These are phyloP conservation scores for Nephelium lappaceum DNA, from an alignment of 345 rosid species.

Conservation along the genomic window DNA sequence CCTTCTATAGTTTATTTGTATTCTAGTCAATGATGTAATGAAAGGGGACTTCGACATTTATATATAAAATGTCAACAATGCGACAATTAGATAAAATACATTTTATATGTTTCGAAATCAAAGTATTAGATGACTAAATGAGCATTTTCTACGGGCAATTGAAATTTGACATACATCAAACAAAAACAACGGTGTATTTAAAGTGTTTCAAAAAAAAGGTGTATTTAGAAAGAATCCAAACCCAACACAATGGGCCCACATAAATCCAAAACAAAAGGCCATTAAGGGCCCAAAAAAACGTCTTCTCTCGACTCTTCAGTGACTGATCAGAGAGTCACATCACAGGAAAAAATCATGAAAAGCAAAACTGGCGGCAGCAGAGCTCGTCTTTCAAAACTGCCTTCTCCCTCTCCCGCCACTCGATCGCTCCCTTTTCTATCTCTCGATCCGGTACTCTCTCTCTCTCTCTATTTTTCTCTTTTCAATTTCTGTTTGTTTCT, in stretches of 20 bases:
- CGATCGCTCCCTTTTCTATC: background rate
- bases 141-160: no score
- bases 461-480: background rate
- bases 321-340: background rate
- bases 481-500: background rate
- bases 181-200: no score
- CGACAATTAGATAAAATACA: no score
- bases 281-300: background rate
- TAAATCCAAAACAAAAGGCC: background rate
- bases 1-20: no score
- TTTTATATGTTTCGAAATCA: no score
- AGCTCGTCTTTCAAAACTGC: slow-evolving; percentile 1
- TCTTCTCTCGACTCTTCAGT: background rate
- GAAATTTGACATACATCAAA: no score
- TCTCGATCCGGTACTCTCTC: background rate
- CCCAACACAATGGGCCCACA: background rate
- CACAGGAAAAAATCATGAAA: background rate
- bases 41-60: no score
- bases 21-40: no score
- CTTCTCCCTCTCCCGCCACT: background rate
- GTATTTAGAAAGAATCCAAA: background rate
- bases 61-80: no score
- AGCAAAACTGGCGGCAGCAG: slow-evolving; percentile 5
- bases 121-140: no score
- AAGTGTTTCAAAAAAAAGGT: background rate